phyloP scores from a whole-genome alignment of 164 flowering plant species.

The Macadamia tetraphylla region DNA sequence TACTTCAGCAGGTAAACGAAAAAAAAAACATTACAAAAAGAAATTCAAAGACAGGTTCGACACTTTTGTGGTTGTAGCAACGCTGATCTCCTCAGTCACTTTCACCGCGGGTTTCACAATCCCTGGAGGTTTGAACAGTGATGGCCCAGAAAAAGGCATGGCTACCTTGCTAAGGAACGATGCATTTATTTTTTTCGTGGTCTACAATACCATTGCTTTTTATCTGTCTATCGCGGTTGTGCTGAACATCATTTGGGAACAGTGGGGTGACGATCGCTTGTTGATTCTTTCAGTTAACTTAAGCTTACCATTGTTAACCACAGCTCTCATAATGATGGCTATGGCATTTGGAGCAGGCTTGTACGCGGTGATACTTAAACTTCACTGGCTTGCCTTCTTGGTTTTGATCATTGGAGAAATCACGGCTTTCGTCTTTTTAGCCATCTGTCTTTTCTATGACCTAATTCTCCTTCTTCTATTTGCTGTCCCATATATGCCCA shows the following conservation, averaged over 20 bases:
- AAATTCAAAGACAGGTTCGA: neutral
- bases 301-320: constrained; percentile 3
- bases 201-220: constrained; percentile 12
- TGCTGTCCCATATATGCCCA: no score
- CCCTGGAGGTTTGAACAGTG: neutral
- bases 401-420: no score
- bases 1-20: neutral
- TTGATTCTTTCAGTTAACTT: neutral
- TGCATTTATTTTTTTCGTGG: constrained; percentile 3
- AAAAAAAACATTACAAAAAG: neutral
- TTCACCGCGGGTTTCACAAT: neutral
- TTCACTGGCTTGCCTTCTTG: no score
- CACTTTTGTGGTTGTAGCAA: neutral
- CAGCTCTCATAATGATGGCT: constrained; percentile 14
- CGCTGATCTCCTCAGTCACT: neutral
- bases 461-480: no score
- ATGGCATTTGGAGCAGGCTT: constrained; percentile 12
- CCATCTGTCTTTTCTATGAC: no score
- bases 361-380: neutral
- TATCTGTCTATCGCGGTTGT: constrained; percentile 8
- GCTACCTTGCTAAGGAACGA: neutral
- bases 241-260: constrained; percentile 12
- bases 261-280: constrained; percentile 4
- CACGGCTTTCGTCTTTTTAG: no score
- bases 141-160: neutral